Percentiles rank a stretch among this genome's conserved stretches.
phyloP scores from a whole-genome alignment of 768 basidiomycete genomes.

The Rhodotorula sphaerocarpa region DNA sequence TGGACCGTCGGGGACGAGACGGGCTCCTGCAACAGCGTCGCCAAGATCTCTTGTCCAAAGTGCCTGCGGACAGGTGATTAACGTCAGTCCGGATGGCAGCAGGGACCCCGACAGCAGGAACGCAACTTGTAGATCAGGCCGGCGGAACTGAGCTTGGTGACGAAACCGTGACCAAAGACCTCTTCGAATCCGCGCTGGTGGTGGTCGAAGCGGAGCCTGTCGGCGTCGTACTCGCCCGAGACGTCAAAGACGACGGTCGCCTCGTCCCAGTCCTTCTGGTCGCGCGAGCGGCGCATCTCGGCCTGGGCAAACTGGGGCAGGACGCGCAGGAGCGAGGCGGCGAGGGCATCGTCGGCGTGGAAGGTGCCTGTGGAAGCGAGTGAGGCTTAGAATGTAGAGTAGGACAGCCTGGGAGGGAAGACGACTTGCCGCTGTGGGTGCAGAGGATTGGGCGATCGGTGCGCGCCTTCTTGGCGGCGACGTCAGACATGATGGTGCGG shows the following conservation, averaged over 20 bases:
- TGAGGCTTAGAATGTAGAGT: not conserved
- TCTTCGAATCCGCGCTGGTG: conserved; percentile 90
- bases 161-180: conserved; percentile 77
- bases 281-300: conserved; percentile 66
- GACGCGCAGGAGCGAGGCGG: conserved; percentile 75
- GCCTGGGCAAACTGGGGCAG: conserved; percentile 57
- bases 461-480: conserved; percentile 14
- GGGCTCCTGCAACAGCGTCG: conserved; percentile 52
- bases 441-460: not conserved
- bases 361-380: conserved; percentile 57
- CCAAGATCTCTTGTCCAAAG: conserved; percentile 60
- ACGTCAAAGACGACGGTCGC: conserved; percentile 94
- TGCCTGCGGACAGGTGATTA: conserved; percentile 7
- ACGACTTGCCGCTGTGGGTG: conserved; percentile 18
- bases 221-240: conserved; percentile 79
- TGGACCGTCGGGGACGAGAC: conserved; percentile 51
- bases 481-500: not conserved
- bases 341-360: conserved; percentile 85
- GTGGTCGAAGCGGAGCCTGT: conserved; percentile 76
- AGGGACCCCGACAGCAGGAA: too few species aligned
- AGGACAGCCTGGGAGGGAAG: not conserved
- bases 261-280: conserved; percentile 60
- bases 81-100: not conserved
- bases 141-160: conserved; percentile 82
- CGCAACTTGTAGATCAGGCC: conserved; percentile 87